Percentiles rank a stretch among this genome's conserved stretches.
Conservation (phyloP, 2,329 filamentous ascomycete species). For the Dactylellina drechsleri region DNA sequence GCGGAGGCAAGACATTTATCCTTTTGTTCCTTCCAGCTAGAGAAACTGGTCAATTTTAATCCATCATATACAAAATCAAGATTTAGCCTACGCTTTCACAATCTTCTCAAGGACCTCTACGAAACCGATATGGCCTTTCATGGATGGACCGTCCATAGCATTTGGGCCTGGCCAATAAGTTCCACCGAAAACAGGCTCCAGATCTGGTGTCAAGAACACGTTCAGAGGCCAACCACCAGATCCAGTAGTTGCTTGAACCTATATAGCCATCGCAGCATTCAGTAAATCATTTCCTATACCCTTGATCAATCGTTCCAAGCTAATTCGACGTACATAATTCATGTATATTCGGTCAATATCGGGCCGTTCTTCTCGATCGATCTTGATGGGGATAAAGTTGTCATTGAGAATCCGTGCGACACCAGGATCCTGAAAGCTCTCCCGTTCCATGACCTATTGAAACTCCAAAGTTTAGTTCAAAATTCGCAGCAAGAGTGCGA, state of each 20-base stretch:
- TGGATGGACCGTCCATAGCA: slow-evolving; percentile 63
- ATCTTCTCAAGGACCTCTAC: slow-evolving; percentile 85
- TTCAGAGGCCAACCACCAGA: slow-evolving; percentile 86
- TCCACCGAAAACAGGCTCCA: slow-evolving; percentile 93
- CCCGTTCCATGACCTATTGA: slow-evolving; percentile 81
- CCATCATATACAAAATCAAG: slow-evolving; percentile 1
- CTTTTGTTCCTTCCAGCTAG: slow-evolving; percentile 82
- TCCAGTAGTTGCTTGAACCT: slow-evolving; percentile 84
- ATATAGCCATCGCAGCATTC: not conserved
- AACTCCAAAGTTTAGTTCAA: not conserved
- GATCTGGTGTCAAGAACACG: slow-evolving; percentile 91
- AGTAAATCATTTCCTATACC: not conserved
- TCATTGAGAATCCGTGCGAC: slow-evolving; percentile 85
- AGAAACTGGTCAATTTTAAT: not conserved
- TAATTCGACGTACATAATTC: slow-evolving; percentile 74
- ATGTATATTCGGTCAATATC: slow-evolving; percentile 97
- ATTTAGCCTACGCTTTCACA: slow-evolving; percentile 63
- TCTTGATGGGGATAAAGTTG: slow-evolving; percentile 87
- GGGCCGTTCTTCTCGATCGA: slow-evolving; percentile 88
- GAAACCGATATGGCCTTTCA: slow-evolving; percentile 76
- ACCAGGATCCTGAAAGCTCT: slow-evolving; percentile 85
- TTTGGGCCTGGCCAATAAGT: slow-evolving; percentile 93
- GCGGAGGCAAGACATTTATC: slow-evolving; percentile 84
- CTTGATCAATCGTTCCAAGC: not conserved
- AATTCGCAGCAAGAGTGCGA: too few species aligned